Base-by-base conservation (phyloP, 805 yeast species). In the Candida quercuum region DNA sequence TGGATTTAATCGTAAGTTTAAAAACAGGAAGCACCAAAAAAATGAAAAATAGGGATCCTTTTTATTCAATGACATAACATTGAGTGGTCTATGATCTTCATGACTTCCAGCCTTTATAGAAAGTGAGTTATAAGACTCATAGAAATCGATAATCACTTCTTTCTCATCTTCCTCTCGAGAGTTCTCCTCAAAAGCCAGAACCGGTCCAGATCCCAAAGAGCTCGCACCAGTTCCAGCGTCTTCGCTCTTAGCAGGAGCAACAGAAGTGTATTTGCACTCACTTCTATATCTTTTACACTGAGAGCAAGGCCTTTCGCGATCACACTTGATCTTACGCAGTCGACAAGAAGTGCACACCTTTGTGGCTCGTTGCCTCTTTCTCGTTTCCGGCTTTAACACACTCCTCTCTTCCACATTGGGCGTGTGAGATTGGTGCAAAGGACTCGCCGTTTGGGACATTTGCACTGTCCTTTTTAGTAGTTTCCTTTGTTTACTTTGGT, bases 191-290 rank as follows among this genome's bases (percentile, higher is more conserved):
- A 15, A 22, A 8, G 10, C 21, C 27, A 27, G 32, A 31, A 2
- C 19, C 2, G 16, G n/a, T 15, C 6, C 39, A 36, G 4, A n/a
- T 26, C 13, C 45, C 43, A 16, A 43, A 43, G 6, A 43, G 34
- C 27, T 41, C 46, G 1, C 41, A 25, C 43, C 64, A 59, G 23
- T 35, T 22, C 5, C 15, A 54, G 31, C 63, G 51, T 16, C n/a
- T n/a, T n/a, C n/a, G n/a, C n/a, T n/a, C n/a, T n/a, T n/a, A n/a
- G n/a, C n/a, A n/a, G n/a, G n/a, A n/a, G n/a, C n/a, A n/a, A n/a
- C n/a, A n/a, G n/a, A n/a, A n/a, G n/a, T n/a, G n/a, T n/a, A n/a
- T n/a, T n/a, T n/a, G n/a, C n/a, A n/a, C n/a, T n/a, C n/a, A n/a
- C n/a, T n/a, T n/a, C n/a, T n/a, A n/a, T n/a, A n/a, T n/a, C n/a